phyloP scores from a whole-genome alignment of 2,329 filamentous ascomycete genomes.

The Exophiala sp. region DNA sequence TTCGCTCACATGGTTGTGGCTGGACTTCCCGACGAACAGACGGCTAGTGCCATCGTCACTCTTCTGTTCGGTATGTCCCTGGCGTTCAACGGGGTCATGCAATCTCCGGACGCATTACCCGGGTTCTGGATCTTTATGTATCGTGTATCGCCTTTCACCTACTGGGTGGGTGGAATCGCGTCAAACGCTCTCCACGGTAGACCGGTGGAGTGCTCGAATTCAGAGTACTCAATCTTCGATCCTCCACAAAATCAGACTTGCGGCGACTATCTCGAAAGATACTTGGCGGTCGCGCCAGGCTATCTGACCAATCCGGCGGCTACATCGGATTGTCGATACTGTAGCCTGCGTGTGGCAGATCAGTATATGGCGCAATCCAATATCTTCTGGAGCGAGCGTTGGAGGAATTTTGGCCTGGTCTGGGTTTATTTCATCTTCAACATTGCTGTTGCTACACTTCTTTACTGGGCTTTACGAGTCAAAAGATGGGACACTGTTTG shows the following conservation, averaged over 20 bases:
- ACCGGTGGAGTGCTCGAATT: conserved; percentile 60
- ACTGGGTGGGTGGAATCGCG: conserved; percentile 62
- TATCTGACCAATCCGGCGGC: conserved; percentile 60
- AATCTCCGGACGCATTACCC: conserved; percentile 56
- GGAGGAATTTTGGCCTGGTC: conserved; percentile 66
- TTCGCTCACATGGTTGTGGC: conserved; percentile 79
- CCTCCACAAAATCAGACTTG: conserved; percentile 54
- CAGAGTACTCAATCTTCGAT: conserved; percentile 55
- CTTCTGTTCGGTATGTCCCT: conserved; percentile 64
- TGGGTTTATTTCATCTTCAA: conserved; percentile 61
- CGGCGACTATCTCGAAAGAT: conserved; percentile 53
- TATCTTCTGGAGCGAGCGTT: conserved; percentile 56
- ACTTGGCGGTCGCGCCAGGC: conserved; percentile 37
- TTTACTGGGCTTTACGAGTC: conserved; percentile 50
- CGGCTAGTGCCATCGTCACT: conserved; percentile 72
- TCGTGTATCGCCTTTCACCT: conserved; percentile 75
- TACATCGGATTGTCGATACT: conserved; percentile 55
- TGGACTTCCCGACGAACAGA: conserved; percentile 63
- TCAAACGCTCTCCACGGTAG: conserved; percentile 43
- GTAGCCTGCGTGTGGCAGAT: conserved; percentile 40
- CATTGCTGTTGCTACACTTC: conserved; percentile 49
- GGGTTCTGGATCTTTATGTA: conserved; percentile 81
- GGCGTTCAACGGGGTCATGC: conserved; percentile 49
- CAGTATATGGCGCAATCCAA: conserved; percentile 43
- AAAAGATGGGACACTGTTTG: conserved; percentile 14